Conservation (phyloP, 805 yeast genomes). For the Geotrichum ghanense region DNA sequence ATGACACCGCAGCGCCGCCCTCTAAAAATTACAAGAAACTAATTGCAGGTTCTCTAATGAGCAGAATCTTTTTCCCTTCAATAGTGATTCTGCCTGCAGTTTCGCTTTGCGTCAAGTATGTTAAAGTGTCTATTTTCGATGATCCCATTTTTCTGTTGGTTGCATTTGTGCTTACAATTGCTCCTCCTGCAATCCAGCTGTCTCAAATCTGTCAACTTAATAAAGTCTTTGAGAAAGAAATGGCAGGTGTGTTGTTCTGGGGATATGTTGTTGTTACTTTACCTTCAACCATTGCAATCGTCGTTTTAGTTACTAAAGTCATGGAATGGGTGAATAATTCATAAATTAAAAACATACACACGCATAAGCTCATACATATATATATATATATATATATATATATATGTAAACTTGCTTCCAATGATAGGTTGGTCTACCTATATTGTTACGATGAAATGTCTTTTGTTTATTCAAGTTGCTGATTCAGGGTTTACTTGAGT, state of each 20-base stretch:
- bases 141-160: constrained; percentile 53
- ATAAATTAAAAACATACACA: no score
- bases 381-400: no score
- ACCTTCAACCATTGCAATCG: constrained; percentile 47
- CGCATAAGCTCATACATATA: no score
- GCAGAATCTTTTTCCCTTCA: constrained; percentile 53
- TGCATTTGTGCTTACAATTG: constrained; percentile 44
- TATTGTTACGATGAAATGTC: no score
- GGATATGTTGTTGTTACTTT: constrained; percentile 51
- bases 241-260: constrained; percentile 59
- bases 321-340: constrained; percentile 37
- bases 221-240: constrained; percentile 48
- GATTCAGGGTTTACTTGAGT: no score
- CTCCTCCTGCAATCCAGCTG: constrained; percentile 60
- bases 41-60: constrained; percentile 40
- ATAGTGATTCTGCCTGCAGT: constrained; percentile 42
- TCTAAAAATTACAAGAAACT: constrained; percentile 33
- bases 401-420: no score
- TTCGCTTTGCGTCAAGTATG: constrained; percentile 39
- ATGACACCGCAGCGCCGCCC: constrained; percentile 31
- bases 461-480: no score
- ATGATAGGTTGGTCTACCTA: no score
- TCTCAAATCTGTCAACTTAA: constrained; percentile 55
- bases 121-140: constrained; percentile 35
- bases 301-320: constrained; percentile 42